These are phyloP conservation scores for Ceratocystis harringtonii DNA, from an alignment of 2,329 filamentous ascomycete genomes.

Conservation along the genomic window DNA sequence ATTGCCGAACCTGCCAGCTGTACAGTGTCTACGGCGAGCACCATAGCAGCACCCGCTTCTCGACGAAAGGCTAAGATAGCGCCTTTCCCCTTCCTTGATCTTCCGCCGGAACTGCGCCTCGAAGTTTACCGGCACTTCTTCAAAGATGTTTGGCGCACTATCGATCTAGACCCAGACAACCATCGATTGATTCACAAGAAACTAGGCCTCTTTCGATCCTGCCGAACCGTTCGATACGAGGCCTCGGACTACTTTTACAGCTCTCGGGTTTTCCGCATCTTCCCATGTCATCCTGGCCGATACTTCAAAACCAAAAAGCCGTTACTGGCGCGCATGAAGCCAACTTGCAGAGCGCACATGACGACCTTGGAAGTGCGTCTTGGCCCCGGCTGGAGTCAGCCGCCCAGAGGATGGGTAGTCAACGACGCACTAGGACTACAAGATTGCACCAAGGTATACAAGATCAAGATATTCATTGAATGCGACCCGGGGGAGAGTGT, in stretches of 20 bases:
- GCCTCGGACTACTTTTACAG: constrained; percentile 52
- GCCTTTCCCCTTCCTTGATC: constrained; percentile 49
- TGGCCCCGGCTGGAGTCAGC: constrained; percentile 57
- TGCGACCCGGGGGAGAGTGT: constrained; percentile 53
- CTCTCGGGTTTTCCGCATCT: constrained; percentile 47
- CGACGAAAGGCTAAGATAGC: constrained; percentile 24
- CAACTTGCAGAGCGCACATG: constrained; percentile 43
- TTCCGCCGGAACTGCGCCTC: constrained; percentile 55
- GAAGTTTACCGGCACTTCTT: constrained; percentile 54
- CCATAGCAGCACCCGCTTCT: constrained; percentile 16
- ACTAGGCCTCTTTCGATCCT: constrained; percentile 46
- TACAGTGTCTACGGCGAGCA: not conserved
- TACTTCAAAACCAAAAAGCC: constrained; percentile 63
- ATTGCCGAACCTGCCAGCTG: not conserved
- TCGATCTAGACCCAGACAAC: constrained; percentile 55
- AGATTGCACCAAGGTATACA: constrained; percentile 44
- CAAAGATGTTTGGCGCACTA: constrained; percentile 33
- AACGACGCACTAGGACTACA: constrained; percentile 46
- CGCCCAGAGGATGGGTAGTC: constrained; percentile 56
- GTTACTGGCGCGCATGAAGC: constrained; percentile 49
- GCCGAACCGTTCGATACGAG: constrained; percentile 45
- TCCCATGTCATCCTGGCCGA: constrained; percentile 46
- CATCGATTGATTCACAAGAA: constrained; percentile 45
- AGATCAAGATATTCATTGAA: constrained; percentile 54
- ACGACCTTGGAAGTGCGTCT: constrained; percentile 54